Conservation (phyloP, 148 eudicot genomes). For the Camellia granthamiana region DNA sequence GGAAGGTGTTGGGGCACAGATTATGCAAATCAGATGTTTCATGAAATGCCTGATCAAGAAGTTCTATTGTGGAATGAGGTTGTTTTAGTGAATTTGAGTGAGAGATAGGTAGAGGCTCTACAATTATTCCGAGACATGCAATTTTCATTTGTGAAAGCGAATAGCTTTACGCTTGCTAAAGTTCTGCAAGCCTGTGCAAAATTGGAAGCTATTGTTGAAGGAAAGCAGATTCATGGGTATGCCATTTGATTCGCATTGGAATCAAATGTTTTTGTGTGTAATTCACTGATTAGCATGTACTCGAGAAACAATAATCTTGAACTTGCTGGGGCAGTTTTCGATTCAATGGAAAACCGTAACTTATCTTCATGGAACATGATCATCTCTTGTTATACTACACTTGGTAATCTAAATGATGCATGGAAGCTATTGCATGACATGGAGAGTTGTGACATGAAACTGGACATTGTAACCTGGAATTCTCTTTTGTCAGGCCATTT, state of each 20-base stretch:
- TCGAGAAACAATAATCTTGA: slow-evolving; percentile 28
- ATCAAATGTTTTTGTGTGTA: slow-evolving; percentile 40
- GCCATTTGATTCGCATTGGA: slow-evolving; percentile 35
- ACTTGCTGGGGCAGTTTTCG: slow-evolving; percentile 49
- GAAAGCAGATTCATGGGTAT: slow-evolving; percentile 61
- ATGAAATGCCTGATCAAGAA: slow-evolving; percentile 35
- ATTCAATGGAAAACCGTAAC: slow-evolving; percentile 39
- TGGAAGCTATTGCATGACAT: slow-evolving; percentile 39
- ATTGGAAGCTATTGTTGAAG: slow-evolving; percentile 39
- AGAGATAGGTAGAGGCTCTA: slow-evolving; percentile 32
- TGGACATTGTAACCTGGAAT: slow-evolving; percentile 64
- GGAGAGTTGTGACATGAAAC: slow-evolving; percentile 34
- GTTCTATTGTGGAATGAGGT: slow-evolving; percentile 50
- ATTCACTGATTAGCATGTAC: slow-evolving; percentile 56
- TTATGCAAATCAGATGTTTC: slow-evolving; percentile 35
- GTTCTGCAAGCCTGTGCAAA: slow-evolving; percentile 59
- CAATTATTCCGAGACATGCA: slow-evolving; percentile 45
- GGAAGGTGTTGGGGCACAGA: slow-evolving; percentile 51
- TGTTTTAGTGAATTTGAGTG: slow-evolving; percentile 36
- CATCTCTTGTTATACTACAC: slow-evolving; percentile 49
- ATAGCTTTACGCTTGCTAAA: slow-evolving; percentile 42
- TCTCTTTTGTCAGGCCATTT: slow-evolving; percentile 59
- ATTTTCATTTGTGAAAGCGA: slow-evolving; percentile 41
- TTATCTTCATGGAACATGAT: slow-evolving; percentile 64
- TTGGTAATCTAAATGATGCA: slow-evolving; percentile 46